Base-by-base conservation (phyloP, 306 rosid species). In the Corylus americana region DNA sequence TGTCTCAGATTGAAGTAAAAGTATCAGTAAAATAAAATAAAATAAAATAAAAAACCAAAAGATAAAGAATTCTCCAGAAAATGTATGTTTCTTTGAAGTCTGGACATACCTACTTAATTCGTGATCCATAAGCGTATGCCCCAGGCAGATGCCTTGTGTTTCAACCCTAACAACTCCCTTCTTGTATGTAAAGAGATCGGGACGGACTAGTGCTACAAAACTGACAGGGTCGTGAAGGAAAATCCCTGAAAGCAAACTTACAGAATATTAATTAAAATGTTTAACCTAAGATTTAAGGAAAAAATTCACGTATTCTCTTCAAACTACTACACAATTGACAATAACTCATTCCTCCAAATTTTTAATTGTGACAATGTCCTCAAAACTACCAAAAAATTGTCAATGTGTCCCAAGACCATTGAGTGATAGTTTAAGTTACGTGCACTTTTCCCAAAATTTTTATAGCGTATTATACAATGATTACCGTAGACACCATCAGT, bases 201-300 rank as follows among this genome's bases (percentile, higher is more conserved):
- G 98, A 62, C 98, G 96, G 70, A 95, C 91, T 44, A 93, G 57
- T 14, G 96, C 97, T 54, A 91, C 93, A 31, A 91, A 93, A 80
- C 96, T 89, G 81, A 95, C 97, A n/a, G 97, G 98, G 81, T 95
- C 98, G 25, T 95, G 99, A 54, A 91, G 98, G 79, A 91, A 93
- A 75, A 93, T 86, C 71, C 98, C 98, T 95, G 97, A 77, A 84
- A 86, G 74, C 68, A 20, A 61, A 49, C 72, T 39, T 31, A 72
- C 64, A 25, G 57, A 73, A 83, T 44, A 29, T n/a, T n/a, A 57
- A 44, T 62, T 17, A 74, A 74, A 27, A 11, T 18, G 27, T 47
- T n/a, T 45, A 37, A 70, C 25, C 18, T 42, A 71, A 10, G 29
- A 42, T 70, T 29, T 29, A 29, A 29, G 31, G 2, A 29, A 2